A percentile compares a stretch with the other conserved stretches of the same genome.
Evolutionary conservation across 2,329 filamentous ascomycete species (phyloP).

Genomic region (Pestalotiopsis sp.): DNA sequence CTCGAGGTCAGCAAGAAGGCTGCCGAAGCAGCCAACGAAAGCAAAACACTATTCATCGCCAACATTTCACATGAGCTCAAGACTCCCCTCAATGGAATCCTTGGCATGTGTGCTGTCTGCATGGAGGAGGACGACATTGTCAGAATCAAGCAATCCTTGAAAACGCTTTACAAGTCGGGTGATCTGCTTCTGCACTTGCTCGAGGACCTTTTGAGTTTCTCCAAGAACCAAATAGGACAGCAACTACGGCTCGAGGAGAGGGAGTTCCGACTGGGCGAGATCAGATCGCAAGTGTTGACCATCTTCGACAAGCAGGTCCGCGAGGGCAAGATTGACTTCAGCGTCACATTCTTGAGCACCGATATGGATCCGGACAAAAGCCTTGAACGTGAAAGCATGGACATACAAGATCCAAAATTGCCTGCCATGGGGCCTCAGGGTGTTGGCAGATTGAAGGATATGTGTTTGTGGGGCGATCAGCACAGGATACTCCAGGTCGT

Average conservation of each 20-base stretch:
- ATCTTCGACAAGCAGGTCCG: conserved; percentile 91
- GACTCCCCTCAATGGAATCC: conserved; percentile 91
- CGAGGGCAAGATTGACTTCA: conserved; percentile 76
- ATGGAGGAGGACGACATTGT: conserved; percentile 86
- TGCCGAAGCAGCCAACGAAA: conserved; percentile 92
- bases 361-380: conserved; percentile 35
- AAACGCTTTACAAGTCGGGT: conserved; percentile 86
- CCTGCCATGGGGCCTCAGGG: conserved; percentile 68
- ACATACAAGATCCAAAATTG: conserved; percentile 39
- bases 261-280: conserved; percentile 83
- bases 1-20: conserved; percentile 89
- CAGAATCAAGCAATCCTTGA: conserved; percentile 80
- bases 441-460: conserved; percentile 74
- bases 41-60: conserved; percentile 96
- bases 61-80: conserved; percentile 90
- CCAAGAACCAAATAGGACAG: conserved; percentile 92
- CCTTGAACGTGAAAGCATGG: conserved; percentile 34
- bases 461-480: conserved; percentile 91
- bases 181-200: conserved; percentile 84
- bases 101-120: conserved; percentile 91
- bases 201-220: conserved; percentile 89
- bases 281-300: conserved; percentile 78
- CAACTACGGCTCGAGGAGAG: conserved; percentile 80
- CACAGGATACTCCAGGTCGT: conserved; percentile 91
- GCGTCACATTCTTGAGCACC: conserved; percentile 69